Conservation (phyloP, 2,329 filamentous ascomycete genomes). For the Pseudofabraea citricarpa region DNA sequence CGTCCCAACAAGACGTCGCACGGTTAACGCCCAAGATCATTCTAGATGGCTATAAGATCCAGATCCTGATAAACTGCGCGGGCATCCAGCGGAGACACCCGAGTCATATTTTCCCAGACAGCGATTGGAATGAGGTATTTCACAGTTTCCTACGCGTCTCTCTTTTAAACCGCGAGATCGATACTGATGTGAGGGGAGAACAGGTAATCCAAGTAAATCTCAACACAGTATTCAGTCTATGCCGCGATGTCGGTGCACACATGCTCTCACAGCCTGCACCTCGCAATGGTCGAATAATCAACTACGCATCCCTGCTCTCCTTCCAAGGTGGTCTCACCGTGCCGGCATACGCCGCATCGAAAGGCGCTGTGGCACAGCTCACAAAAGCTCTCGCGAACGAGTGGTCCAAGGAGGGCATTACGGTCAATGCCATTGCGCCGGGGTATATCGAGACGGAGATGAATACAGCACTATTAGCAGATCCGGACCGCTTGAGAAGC, state of each 20-base stretch:
- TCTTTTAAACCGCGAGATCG: too few species aligned
- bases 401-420: constrained; percentile 75
- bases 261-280: constrained; percentile 54
- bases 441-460: constrained; percentile 94
- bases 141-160: too few species aligned
- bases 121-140: constrained; percentile 67
- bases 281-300: constrained; percentile 62
- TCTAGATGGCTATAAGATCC: constrained; percentile 58
- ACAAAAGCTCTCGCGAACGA: constrained; percentile 85
- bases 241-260: constrained; percentile 72
- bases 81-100: constrained; percentile 80
- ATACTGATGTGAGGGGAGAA: background rate
- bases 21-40: constrained; percentile 56
- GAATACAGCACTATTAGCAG: constrained; percentile 77
- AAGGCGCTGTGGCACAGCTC: constrained; percentile 76
- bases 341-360: constrained; percentile 77
- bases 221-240: constrained; percentile 72
- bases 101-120: constrained; percentile 68
- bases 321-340: constrained; percentile 86
- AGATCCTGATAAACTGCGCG: constrained; percentile 81
- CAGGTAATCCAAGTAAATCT: constrained; percentile 83
- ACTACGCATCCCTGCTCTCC: constrained; percentile 71
- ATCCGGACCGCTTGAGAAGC: constrained; percentile 62
- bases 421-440: constrained; percentile 83
- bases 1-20: constrained; percentile 54